A percentile compares a stretch with the other conserved stretches of the same genome.
Evolutionary conservation across 78 protist genomes (phyloP).

Genomic region (Dictyostelium discoideum): dicty_2.7 NC_007090.3:3799001-3799500

Average conservation of each 20-base stretch:
- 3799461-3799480: neutral
- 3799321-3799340: neutral
- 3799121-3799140: neutral
- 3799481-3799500: neutral
- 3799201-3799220: neutral
- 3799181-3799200: neutral
- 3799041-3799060: constrained; percentile 13
- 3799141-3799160: neutral
- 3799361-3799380: constrained; percentile 4
- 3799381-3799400: constrained; percentile 1
- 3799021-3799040: constrained; percentile 24
- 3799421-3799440: constrained; percentile 47
- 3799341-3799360: neutral
- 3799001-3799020: constrained; percentile 19
- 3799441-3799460: constrained; percentile 56
- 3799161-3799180: neutral
- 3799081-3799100: neutral
- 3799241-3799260: neutral
- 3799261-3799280: neutral
- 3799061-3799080: constrained; percentile 2
- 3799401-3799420: constrained; percentile 57
- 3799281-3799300: constrained; percentile 3
- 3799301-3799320: neutral
- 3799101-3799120: neutral
- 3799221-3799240: neutral